phyloP scores from a whole-genome alignment of 2,329 filamentous ascomycete genomes.

The Ceratocystis cubensis region DNA sequence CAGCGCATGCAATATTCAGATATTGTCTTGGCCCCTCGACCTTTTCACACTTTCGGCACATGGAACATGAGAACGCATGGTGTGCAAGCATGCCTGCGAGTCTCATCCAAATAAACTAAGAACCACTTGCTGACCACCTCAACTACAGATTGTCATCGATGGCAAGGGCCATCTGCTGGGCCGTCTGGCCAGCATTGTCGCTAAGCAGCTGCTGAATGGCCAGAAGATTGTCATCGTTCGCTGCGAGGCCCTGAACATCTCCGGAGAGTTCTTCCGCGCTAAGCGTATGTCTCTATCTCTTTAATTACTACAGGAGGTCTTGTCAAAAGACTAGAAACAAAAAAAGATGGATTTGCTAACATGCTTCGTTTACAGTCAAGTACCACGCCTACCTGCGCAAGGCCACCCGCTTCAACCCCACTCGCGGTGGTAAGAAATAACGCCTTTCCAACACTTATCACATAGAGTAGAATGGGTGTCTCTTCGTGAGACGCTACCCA shows the following conservation, averaged over 20 bases:
- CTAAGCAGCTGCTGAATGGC: conserved; percentile 97
- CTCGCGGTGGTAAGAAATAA: conserved; percentile 69
- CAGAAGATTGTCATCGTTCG: conserved; percentile 99
- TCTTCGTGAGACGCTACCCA: background rate
- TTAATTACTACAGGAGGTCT: background rate
- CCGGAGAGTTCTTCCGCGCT: conserved; percentile 99
- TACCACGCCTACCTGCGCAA: conserved; percentile 99
- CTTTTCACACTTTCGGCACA: background rate
- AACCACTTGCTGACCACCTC: conserved; percentile 26
- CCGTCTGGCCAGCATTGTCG: conserved; percentile 93
- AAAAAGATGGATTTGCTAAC: conserved; percentile 9
- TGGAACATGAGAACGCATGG: background rate
- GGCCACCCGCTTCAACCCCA: conserved; percentile 99
- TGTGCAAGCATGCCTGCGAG: background rate
- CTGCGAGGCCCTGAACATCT: conserved; percentile 99
- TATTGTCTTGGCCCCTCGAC: background rate
- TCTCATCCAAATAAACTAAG: background rate
- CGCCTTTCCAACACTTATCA: background rate
- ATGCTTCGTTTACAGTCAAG: conserved; percentile 61
- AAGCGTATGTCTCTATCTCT: conserved; percentile 70
- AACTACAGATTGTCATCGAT: conserved; percentile 82
- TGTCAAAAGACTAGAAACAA: background rate
- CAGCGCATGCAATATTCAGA: conserved; percentile 11
- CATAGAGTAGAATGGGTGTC: background rate
- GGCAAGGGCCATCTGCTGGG: conserved; percentile 99